Percentiles rank a stretch among this genome's conserved stretches.
Evolutionary conservation across 371 early-diverging fungal genomes (phyloP).

Genomic region (Mortierella sp.): DNA sequence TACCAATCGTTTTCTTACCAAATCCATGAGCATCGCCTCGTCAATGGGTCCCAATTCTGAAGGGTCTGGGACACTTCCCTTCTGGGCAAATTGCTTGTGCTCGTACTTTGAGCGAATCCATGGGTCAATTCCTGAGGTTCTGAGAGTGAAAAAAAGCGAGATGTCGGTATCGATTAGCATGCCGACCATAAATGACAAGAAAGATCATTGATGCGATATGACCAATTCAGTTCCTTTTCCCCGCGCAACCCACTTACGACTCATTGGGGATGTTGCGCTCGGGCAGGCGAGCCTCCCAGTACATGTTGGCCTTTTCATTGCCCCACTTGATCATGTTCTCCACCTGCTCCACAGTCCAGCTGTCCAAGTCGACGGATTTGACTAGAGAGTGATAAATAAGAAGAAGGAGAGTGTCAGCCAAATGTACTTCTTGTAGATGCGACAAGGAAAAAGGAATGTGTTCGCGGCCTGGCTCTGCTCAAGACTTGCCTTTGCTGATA

Average conservation of each 20-base stretch:
- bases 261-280: slow-evolving; percentile 63
- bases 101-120: slow-evolving; percentile 92
- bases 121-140: slow-evolving; percentile 75
- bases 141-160: not conserved
- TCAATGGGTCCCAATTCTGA: slow-evolving; percentile 67
- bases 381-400: slow-evolving; percentile 59
- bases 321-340: slow-evolving; percentile 89
- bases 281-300: slow-evolving; percentile 75
- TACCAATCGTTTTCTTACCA: slow-evolving; percentile 20
- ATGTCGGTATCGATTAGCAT: not conserved
- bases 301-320: slow-evolving; percentile 83
- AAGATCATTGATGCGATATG: not conserved
- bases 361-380: slow-evolving; percentile 88
- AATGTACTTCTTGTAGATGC: no score
- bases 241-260: slow-evolving; percentile 30
- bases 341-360: slow-evolving; percentile 90
- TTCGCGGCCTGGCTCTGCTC: no score
- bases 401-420: not conserved
- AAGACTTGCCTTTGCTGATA: slow-evolving; percentile 80
- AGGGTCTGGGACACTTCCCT: slow-evolving; percentile 82
- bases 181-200: not conserved
- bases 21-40: slow-evolving; percentile 51
- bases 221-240: not conserved
- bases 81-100: slow-evolving; percentile 80
- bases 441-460: no score